These are phyloP conservation scores for Geranium rotundifolium DNA, from an alignment of 345 rosid genomes.

Conservation along the genomic window DNA sequence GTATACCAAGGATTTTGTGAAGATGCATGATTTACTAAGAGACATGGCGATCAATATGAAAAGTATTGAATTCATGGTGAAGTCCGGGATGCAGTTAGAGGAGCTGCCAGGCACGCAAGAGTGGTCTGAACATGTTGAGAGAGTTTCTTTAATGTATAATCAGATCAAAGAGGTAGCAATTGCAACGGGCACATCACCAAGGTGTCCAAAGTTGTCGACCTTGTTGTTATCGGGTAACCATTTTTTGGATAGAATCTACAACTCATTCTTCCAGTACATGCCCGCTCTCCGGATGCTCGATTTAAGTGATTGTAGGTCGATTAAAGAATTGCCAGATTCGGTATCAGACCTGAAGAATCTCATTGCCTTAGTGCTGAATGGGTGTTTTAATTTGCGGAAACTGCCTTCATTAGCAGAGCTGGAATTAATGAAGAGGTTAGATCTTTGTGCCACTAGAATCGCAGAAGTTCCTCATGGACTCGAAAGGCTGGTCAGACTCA, in stretches of 20 bases:
- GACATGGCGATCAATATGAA: conserved; percentile 11
- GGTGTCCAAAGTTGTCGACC: conserved; percentile 12
- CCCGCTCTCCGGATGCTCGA: conserved; percentile 10
- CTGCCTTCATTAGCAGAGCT: too few relatives aligned
- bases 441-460: too few relatives aligned
- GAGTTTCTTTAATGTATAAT: conserved; percentile 10
- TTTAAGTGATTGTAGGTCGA: conserved; percentile 4
- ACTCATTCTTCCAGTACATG: conserved; percentile 11
- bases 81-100: neutral
- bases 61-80: neutral
- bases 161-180: conserved; percentile 2
- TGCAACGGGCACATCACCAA: conserved; percentile 5
- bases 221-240: conserved; percentile 5
- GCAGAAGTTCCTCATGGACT: too few relatives aligned
- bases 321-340: too few relatives aligned
- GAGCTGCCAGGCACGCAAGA: conserved; percentile 3
- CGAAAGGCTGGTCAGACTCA: too few relatives aligned
- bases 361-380: too few relatives aligned
- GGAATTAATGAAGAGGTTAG: too few relatives aligned
- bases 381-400: too few relatives aligned
- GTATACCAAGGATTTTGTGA: neutral
- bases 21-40: conserved; percentile 15
- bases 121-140: conserved; percentile 6
- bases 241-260: neutral
- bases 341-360: too few relatives aligned